A percentile compares a stretch with the other conserved stretches of the same genome.
phyloP scores from a whole-genome alignment of 2,329 filamentous ascomycete species.

The Fusarium brachygibbosum region DNA sequence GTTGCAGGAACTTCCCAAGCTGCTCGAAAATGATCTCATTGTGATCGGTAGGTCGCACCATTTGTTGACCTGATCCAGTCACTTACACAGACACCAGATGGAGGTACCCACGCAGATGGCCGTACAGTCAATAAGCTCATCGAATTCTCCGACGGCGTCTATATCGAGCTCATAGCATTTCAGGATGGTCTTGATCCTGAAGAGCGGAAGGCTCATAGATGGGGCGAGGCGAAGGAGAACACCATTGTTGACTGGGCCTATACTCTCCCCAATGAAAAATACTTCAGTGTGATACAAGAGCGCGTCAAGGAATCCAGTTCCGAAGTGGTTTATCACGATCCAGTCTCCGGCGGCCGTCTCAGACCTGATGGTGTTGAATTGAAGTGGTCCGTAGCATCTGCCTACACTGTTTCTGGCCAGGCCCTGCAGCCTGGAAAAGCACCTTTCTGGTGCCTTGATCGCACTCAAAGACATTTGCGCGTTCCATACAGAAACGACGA shows the following conservation, averaged over 20 bases:
- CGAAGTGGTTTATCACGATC: neutral
- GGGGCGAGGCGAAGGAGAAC: constrained; percentile 29
- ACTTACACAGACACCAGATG: neutral
- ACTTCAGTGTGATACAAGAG: constrained; percentile 18
- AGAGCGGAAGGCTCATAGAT: constrained; percentile 23
- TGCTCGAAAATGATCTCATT: neutral
- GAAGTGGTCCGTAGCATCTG: constrained; percentile 35
- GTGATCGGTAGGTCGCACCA: constrained; percentile 9
- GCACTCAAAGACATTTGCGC: constrained; percentile 11
- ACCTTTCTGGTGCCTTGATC: constrained; percentile 36
- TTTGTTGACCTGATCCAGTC: neutral
- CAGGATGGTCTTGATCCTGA: constrained; percentile 27
- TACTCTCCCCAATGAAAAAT: constrained; percentile 19
- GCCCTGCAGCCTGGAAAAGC: constrained; percentile 24
- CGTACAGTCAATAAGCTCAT: constrained; percentile 34
- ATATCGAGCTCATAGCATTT: constrained; percentile 39
- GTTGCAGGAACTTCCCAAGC: constrained; percentile 18
- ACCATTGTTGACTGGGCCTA: constrained; percentile 33
- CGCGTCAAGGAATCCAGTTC: neutral
- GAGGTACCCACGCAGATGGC: constrained; percentile 27
- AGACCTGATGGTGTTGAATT: constrained; percentile 31
- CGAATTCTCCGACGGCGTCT: constrained; percentile 23
- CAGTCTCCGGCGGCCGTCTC: constrained; percentile 28
- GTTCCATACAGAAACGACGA: constrained; percentile 16
- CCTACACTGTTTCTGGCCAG: constrained; percentile 4